A percentile compares a stretch with the other conserved stretches of the same genome.
Evolutionary conservation across 208 protist species (phyloP).

Genomic region (Trichomonas vaginalis): DNA sequence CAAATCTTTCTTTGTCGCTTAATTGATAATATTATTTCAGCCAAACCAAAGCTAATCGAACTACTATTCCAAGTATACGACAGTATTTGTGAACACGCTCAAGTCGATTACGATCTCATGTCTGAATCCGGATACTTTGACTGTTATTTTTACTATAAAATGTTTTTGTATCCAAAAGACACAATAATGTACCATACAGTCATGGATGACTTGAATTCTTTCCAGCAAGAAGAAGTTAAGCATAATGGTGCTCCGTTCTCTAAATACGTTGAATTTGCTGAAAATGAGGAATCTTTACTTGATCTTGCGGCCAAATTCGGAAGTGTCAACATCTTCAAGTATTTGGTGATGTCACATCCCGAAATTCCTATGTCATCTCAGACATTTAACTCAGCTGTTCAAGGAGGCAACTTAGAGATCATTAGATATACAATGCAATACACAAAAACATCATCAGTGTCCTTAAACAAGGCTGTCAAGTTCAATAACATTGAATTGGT

Average conservation of each 20-base stretch:
- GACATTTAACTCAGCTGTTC: background rate
- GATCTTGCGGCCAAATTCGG: background rate
- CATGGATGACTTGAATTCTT: background rate
- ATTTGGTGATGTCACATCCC: background rate
- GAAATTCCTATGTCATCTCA: background rate
- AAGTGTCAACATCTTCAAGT: background rate
- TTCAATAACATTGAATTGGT: background rate
- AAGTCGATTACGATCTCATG: background rate
- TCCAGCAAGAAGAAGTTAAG: background rate
- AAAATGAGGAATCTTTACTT: background rate
- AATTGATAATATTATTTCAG: background rate
- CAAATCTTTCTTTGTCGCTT: background rate
- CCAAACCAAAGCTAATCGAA: background rate
- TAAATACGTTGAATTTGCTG: background rate
- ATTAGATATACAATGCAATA: background rate
- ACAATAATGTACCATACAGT: background rate
- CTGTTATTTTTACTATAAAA: background rate
- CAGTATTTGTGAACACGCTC: background rate
- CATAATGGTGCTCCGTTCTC: too few relatives aligned
- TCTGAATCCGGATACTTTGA: background rate
- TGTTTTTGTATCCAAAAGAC: background rate
- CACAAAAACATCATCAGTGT: too few relatives aligned
- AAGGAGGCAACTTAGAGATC: background rate
- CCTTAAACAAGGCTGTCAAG: background rate
- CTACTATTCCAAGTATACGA: background rate